phyloP scores from a whole-genome alignment of 2,329 filamentous ascomycete genomes.

The Ophiocordyceps camponoti-rufipedis region DNA sequence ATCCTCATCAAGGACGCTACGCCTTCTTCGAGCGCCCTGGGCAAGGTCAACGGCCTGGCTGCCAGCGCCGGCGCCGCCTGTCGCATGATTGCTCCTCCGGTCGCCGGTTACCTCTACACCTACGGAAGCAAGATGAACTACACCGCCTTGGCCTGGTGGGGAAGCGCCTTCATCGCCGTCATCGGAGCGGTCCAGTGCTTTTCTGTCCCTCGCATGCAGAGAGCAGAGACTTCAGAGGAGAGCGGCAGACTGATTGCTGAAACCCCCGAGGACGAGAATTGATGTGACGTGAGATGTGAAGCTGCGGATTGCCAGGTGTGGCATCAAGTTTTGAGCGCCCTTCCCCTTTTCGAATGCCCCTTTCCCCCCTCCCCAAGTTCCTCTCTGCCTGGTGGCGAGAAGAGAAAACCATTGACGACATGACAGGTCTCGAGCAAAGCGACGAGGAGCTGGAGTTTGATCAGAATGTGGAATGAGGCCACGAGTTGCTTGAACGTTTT shows the following conservation, averaged over 20 bases:
- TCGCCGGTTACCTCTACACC: constrained; percentile 45
- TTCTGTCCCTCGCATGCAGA: constrained; percentile 20
- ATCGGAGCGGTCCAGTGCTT: constrained; percentile 44
- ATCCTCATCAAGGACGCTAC: constrained; percentile 52
- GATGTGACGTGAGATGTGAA: too few species aligned
- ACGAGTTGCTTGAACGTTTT: not conserved
- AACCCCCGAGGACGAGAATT: constrained; percentile 8
- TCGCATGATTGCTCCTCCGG: constrained; percentile 47
- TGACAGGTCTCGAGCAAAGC: not conserved
- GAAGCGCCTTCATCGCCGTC: constrained; percentile 35
- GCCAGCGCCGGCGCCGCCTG: constrained; percentile 48
- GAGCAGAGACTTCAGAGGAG: constrained; percentile 12
- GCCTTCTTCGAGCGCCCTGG: constrained; percentile 34
- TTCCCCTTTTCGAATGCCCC: not conserved
- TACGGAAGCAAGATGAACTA: constrained; percentile 39
- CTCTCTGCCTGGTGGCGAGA: not conserved
- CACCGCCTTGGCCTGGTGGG: constrained; percentile 46
- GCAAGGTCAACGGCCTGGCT: constrained; percentile 47
- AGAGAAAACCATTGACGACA: not conserved
- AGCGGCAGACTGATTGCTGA: constrained; percentile 11
- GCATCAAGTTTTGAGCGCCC: not conserved
- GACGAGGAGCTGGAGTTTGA: not conserved
- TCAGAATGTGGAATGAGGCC: too few species aligned
- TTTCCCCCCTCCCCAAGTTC: not conserved
- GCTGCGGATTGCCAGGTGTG: not conserved